These are phyloP conservation scores for Patellifolia procumbens DNA, from an alignment of 179 eudicot species.

Conservation along the genomic window DNA sequence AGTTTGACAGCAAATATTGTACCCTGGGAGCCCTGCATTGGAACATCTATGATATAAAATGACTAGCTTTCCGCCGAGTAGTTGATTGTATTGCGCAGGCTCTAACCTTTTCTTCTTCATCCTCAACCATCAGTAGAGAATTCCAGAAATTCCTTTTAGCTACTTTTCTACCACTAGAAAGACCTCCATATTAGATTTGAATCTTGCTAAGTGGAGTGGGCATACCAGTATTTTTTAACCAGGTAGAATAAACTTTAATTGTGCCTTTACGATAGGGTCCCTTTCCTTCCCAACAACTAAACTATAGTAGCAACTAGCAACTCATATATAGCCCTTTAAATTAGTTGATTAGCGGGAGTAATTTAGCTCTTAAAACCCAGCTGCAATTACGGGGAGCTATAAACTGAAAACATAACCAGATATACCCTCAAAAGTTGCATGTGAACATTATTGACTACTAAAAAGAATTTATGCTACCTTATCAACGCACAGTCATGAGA, in stretches of 20 bases:
- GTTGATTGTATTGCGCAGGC: conserved; percentile 8
- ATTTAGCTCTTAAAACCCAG: conserved; percentile 12
- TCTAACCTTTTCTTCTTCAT: conserved; percentile 14
- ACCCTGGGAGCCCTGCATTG: conserved; percentile 19
- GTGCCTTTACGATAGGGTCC: conserved; percentile 21
- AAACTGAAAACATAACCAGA: conserved; percentile 8
- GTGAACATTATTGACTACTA: conserved; percentile 11
- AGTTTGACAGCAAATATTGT: conserved; percentile 30
- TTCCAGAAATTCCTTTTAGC: not conserved
- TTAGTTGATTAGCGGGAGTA: conserved; percentile 8
- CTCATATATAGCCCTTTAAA: conserved; percentile 11
- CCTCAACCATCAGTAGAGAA: conserved; percentile 12
- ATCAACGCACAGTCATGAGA: conserved; percentile 24
- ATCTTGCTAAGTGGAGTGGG: conserved; percentile 20
- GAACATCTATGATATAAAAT: conserved; percentile 20
- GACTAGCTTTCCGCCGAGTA: conserved; percentile 19
- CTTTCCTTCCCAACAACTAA: not conserved
- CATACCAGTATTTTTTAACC: conserved; percentile 13
- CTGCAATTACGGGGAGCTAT: not conserved
- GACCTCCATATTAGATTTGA: conserved; percentile 20
- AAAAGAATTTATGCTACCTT: conserved; percentile 13
- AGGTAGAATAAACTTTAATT: conserved; percentile 14
- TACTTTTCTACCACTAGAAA: conserved; percentile 11
- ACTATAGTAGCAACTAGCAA: conserved; percentile 1
- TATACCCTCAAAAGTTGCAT: conserved; percentile 14